phyloP scores from a whole-genome alignment of 257 asterid genomes.

The Solanum ossicruentum region DNA sequence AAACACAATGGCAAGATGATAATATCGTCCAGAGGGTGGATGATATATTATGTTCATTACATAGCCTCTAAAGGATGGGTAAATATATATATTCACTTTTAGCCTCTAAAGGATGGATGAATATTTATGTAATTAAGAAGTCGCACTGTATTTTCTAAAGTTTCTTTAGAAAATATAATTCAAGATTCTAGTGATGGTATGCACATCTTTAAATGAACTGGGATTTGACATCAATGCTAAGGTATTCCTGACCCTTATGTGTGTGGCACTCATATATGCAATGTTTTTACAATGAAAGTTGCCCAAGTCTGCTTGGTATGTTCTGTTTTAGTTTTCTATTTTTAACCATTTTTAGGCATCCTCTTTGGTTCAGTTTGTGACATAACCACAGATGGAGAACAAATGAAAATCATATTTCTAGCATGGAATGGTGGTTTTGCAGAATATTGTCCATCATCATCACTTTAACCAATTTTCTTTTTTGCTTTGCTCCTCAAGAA shows the following conservation, averaged over 20 bases:
- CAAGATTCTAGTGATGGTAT: background rate
- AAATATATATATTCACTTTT: too few species aligned
- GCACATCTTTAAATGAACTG: background rate
- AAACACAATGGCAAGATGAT: too few species aligned
- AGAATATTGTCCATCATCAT: background rate
- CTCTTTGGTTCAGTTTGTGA: background rate
- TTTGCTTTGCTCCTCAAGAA: slow-evolving; percentile 37
- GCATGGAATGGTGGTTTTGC: background rate
- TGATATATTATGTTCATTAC: too few species aligned
- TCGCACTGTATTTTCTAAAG: background rate
- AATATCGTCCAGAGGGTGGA: too few species aligned
- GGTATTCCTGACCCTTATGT: background rate
- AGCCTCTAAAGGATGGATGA: too few species aligned
- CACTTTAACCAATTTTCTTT: slow-evolving; percentile 12
- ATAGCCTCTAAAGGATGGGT: too few species aligned
- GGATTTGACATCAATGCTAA: background rate
- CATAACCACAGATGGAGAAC: background rate
- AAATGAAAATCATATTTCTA: background rate
- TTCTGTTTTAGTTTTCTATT: background rate
- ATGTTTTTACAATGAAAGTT: background rate
- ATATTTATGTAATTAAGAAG: background rate
- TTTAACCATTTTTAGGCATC: background rate
- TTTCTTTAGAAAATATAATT: background rate
- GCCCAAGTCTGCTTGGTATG: background rate
- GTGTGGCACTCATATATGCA: background rate